Evolutionary conservation across 73 alveolate genomes (phyloP), one percentile per base, ranked within the genome.

Genomic region (Paramecium sexaurelia): DNA sequence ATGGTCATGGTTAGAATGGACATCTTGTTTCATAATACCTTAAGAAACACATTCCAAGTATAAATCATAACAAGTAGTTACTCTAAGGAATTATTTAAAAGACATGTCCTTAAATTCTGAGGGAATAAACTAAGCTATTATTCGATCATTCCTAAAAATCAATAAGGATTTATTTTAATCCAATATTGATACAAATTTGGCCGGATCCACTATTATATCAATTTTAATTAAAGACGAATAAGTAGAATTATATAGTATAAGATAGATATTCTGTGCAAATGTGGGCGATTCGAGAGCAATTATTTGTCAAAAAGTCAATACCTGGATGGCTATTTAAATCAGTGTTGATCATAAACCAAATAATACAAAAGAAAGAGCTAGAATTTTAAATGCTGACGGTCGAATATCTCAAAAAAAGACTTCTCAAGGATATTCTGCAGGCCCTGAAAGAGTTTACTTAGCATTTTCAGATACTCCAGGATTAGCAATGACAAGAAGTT

Each of bases 1-100:
- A 96, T 93, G 99, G 99, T 5, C 99, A 96, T 94, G 99, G 99
- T 22, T 82, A 90, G 9, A 84, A 88, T 92, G 99, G 99, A 9
- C 99, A 96, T 69, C 92, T 91, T 24, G 97, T 95, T 1, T 94
- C 98, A 24, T 86, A 93, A 20, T 96, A 86, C 84, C 66, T 96
- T 7, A 95, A 55, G 71, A 92, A 94, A 24, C 36, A 86, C 39
- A 61, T 94, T 29, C 95, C 97, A 73, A 73, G 97, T 94, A 92
- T 73, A 22, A 27, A 73, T 27, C 56, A 33, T 32, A 2, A 29
- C 24, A 61, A 61, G 20, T 61, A 61, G 83, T 61, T 10, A 26
- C 11, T 29, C 26, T 61, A 61, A 61, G 45, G 6, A 61, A 61
- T 61, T 61, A 61, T 26, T 27, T 61, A 5, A 61, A 61, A 11